These are phyloP conservation scores for Lepidium aucheri DNA, from an alignment of 345 rosid genomes.

Conservation along the genomic window DNA sequence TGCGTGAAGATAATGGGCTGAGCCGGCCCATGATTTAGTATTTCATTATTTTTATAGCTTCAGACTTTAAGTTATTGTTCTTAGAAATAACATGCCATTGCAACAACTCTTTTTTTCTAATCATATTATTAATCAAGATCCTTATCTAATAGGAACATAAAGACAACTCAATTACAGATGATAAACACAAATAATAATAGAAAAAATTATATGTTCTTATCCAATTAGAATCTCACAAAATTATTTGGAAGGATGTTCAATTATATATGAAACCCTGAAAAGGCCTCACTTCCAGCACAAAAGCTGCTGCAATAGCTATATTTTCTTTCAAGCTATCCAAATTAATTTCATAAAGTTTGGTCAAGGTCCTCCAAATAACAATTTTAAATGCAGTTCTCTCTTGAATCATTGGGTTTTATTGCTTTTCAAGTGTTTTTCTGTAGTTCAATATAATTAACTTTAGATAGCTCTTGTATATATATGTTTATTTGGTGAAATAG, in stretches of 20 bases:
- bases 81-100: background rate
- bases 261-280: background rate
- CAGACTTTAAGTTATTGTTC: background rate
- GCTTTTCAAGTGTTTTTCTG: background rate
- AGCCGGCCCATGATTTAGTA: background rate
- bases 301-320: slow-evolving; percentile 2
- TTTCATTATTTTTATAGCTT: too few species aligned
- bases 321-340: background rate
- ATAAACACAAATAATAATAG: background rate
- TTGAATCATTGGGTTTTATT: background rate
- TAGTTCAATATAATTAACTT: background rate
- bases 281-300: background rate
- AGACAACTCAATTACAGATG: background rate
- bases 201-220: background rate
- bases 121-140: background rate
- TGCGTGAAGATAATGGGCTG: background rate
- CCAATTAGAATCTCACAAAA: slow-evolving; percentile 12
- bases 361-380: background rate
- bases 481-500: too few species aligned
- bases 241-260: slow-evolving; percentile 1
- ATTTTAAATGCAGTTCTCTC: background rate
- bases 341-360: background rate
- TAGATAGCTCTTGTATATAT: background rate
- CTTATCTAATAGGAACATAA: background rate
- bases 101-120: background rate